Base-by-base conservation (phyloP, 768 basidiomycete genomes). In the Phanerochaete sordida region DNA sequence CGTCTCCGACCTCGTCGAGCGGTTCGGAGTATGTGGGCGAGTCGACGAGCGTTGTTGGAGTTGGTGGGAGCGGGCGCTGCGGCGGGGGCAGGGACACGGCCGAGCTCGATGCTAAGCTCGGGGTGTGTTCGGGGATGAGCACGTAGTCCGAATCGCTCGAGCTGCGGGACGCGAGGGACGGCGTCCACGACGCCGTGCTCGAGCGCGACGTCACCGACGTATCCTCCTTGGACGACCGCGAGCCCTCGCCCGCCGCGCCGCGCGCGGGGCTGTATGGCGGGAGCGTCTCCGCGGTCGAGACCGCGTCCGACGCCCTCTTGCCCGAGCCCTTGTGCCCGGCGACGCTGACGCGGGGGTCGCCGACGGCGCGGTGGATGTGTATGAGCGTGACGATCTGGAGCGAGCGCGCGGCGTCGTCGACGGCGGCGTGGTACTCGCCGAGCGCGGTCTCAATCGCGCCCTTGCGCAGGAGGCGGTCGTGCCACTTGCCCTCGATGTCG, bases 361-460 rank as follows among this genome's bases (percentile, higher is more conserved):
- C 74, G 21, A 80, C 65, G 21, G 75, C 71, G 57, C 76, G 74
- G 62, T 82, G 80, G 19, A 82, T 74, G 50, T 79, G 75, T 43
- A 82, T 80, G 4, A 82, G 72, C 0, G 79, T 76, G 6, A 78
- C 75, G 6, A 81, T 73, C 81, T 81, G 80, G 59, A 82, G 81
- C 9, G 79, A 75, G 50, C 76, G 75, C 12, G 76, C 73, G 12
- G 81, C 78, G 24, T 81, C 80, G 24, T 80, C 75, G 33, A 81
- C 64, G 49, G 69, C 66, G 21, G 56, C 65, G 35, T 71, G 67
- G 49, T 73, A 75, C 8, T 74, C 70, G 1, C 44, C 64, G 3
- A 81, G 68, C 3, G 78, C 72, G 33, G 65, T 68, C 58, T 81
- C 79, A 16, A 80, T 80, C 0, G 71, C 69, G 15, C 58, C 65